phyloP scores from a whole-genome alignment of 2,329 filamentous ascomycete species.

The Cordyceps tenuipes region DNA sequence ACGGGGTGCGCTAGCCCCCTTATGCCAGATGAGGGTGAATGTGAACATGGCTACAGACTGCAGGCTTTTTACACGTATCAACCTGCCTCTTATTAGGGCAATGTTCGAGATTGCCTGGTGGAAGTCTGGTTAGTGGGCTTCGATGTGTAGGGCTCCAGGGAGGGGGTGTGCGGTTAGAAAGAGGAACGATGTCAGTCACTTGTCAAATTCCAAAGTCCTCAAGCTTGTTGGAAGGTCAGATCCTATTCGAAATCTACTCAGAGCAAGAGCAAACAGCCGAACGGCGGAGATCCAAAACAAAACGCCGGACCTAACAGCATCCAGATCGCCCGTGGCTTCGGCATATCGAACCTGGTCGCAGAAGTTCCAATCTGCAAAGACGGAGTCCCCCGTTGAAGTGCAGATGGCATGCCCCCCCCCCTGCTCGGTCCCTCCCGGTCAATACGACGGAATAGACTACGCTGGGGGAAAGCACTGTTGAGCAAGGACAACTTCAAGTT shows the following conservation, averaged over 20 bases:
- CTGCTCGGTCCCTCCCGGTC: not conserved
- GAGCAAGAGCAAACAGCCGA: not conserved
- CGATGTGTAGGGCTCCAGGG: not conserved
- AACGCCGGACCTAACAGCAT: not conserved
- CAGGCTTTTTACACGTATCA: not conserved
- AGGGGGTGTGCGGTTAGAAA: not conserved
- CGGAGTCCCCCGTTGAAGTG: not conserved
- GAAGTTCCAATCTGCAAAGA: not conserved
- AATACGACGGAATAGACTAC: not conserved
- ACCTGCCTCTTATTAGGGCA: constrained; percentile 10
- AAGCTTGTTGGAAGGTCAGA: not conserved
- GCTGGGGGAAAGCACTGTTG: too few species aligned
- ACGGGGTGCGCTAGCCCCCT: not conserved
- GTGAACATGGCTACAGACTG: not conserved
- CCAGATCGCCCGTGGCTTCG: not conserved
- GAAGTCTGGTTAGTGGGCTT: constrained; percentile 3
- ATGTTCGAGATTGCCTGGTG: constrained; percentile 6
- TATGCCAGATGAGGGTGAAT: not conserved
- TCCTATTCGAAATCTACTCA: not conserved
- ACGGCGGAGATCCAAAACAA: not conserved
- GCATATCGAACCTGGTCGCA: not conserved
- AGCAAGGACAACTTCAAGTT: too few species aligned
- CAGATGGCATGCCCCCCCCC: not conserved
- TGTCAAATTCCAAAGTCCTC: not conserved
- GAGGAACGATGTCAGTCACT: not conserved